Base-by-base conservation (phyloP, 257 asterid species). In the Leonotis leonurus region DNA sequence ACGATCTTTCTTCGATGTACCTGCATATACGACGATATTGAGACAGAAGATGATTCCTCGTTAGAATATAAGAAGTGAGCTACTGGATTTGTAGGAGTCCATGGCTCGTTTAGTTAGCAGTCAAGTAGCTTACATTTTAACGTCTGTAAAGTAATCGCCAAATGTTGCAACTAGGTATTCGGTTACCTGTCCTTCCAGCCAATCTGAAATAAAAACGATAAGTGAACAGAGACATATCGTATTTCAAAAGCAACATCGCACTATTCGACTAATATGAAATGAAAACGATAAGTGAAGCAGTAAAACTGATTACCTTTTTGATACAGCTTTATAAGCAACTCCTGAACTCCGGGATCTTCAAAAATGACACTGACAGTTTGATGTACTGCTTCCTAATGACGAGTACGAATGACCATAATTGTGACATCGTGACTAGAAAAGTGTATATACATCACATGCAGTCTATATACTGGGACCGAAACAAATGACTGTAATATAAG, bases 101-200 rank as follows among this genome's bases (percentile, higher is more conserved):
- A 35, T 56, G 62, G n/a, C 61, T 55, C 39, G 44, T 62, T 26
- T 0, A 37, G 24, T 0, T 29, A 36, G 51, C 40, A 56, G 56
- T 21, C 17, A 27, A 60, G 66, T 16, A 69, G 67, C 95, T 81
- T 80, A 92, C 99, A 93, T 81, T 69, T 93, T 93, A 67, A 93
- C 86, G 62, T 93, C 97, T 11, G 85, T 75, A 66, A 93, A 93
- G 71, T 93, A 93, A 74, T 93, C 99, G 45, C 84, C 88, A 82
- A 93, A 93, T 21, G 99, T 89, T 44, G 85, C 97, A 70, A 93
- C 96, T 45, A 93, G 84, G 81, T 78, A 93, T 70, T 93, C 99
- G 2, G 99, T 93, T 49, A 89, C 97, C 77, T 93, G 99, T 59
- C 96, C 99, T 74, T 93, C 99, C 79, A 87, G 67, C 99, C 99